A percentile compares a stretch with the other conserved stretches of the same genome.
These are phyloP conservation scores for Vittaforma corneae DNA, from an alignment of 371 early-diverging fungal species.

Conservation along the genomic window DNA sequence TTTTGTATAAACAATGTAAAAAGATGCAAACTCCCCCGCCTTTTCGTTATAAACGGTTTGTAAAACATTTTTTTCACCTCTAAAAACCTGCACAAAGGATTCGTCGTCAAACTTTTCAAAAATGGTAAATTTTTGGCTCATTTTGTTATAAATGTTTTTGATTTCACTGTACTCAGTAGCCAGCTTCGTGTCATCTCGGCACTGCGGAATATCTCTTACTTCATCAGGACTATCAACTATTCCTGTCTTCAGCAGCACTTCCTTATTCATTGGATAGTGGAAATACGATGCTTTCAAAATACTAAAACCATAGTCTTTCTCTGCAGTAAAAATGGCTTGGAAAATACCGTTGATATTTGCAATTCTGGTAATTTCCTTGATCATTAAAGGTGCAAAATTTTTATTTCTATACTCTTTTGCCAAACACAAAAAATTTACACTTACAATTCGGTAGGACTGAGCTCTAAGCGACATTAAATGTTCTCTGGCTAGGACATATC, in stretches of 20 bases:
- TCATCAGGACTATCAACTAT: conserved; percentile 16
- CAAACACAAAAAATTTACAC: conserved; percentile 94
- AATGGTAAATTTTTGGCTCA: conserved; percentile 18
- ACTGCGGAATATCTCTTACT: not conserved
- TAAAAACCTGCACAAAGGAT: conserved; percentile 42
- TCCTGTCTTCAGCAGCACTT: conserved; percentile 29
- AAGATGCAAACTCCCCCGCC: conserved; percentile 46
- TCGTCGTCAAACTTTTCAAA: conserved; percentile 36
- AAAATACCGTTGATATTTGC: conserved; percentile 79
- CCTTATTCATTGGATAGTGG: conserved; percentile 46
- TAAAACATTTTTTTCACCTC: conserved; percentile 14
- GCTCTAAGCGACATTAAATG: conserved; percentile 33
- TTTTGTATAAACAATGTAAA: conserved; percentile 47
- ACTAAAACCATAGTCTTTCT: conserved; percentile 75
- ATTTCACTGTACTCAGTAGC: conserved; percentile 36
- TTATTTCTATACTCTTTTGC: conserved; percentile 82
- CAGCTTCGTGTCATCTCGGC: conserved; percentile 15
- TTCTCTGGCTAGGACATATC: conserved; percentile 54
- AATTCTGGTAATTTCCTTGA: conserved; percentile 86
- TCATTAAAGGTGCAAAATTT: conserved; percentile 88
- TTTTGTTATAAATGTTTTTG: conserved; percentile 36
- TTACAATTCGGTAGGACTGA: conserved; percentile 9
- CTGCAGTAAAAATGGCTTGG: conserved; percentile 92
- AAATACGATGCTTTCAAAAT: conserved; percentile 66
- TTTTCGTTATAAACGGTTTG: conserved; percentile 17